Conservation (phyloP, 1,139 yeast species). For the Kurtzmaniella quercitrusa region DNA sequence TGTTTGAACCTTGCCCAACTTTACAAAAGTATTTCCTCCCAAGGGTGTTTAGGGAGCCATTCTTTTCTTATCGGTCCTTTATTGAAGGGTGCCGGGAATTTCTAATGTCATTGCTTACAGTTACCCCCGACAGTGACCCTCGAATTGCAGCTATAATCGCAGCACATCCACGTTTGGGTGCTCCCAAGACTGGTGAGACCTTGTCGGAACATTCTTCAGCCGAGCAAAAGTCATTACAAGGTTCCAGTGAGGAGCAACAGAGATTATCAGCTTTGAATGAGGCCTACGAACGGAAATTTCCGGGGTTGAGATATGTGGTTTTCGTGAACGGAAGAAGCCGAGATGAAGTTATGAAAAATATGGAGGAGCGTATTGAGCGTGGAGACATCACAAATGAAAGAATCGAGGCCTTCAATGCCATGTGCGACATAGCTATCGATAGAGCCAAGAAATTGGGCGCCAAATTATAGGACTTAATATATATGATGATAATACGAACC, state of each 20-base stretch:
- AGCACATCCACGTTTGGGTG: constrained; percentile 91
- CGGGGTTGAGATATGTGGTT: constrained; percentile 85
- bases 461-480: constrained; percentile 11
- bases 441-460: constrained; percentile 54
- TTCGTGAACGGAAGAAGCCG: constrained; percentile 83
- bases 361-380: constrained; percentile 57
- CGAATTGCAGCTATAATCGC: constrained; percentile 53
- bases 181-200: constrained; percentile 34
- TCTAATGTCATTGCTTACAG: constrained; percentile 30
- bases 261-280: constrained; percentile 53
- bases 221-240: constrained; percentile 66
- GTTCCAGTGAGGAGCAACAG: constrained; percentile 40
- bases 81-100: constrained; percentile 46
- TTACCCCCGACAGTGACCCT: constrained; percentile 23
- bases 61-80: constrained; percentile 39
- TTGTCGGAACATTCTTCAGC: constrained; percentile 62
- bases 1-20: constrained; percentile 67
- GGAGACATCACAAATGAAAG: constrained; percentile 53
- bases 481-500: no score
- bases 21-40: constrained; percentile 42
- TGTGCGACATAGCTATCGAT: constrained; percentile 88
- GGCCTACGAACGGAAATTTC: constrained; percentile 63
- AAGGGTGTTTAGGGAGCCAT: constrained; percentile 18
- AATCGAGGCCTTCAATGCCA: constrained; percentile 66
- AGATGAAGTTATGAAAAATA: constrained; percentile 59